phyloP scores from a whole-genome alignment of 352 stramenopile genomes.

The Phytophthora vignae region DNA sequence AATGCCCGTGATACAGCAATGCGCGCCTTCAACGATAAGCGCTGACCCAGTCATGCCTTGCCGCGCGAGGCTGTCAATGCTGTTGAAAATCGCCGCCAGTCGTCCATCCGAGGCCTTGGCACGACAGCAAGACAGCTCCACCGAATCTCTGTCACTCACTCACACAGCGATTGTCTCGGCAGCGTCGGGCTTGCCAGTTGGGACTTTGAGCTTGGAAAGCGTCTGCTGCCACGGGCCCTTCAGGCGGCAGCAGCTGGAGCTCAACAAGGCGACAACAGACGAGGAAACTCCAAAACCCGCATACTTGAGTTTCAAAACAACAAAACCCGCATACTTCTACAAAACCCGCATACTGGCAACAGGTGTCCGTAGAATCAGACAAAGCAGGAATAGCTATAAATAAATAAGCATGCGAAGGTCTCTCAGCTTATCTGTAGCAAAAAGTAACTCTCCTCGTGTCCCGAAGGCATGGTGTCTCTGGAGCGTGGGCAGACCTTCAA shows the following conservation, averaged over 20 bases:
- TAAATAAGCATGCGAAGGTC: too few species aligned
- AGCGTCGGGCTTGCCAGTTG: not conserved
- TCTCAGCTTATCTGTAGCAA: too few species aligned
- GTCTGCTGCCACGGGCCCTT: not conserved
- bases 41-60: not conserved
- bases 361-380: too few species aligned
- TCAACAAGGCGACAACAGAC: constrained; percentile 26
- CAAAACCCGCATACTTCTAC: too few species aligned
- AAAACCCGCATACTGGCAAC: too few species aligned
- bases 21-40: constrained; percentile 23
- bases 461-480: too few species aligned
- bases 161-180: constrained; percentile 3
- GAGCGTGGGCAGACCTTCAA: too few species aligned
- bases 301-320: too few species aligned
- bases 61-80: constrained; percentile 1
- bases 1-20: constrained; percentile 8
- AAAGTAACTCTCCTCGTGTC: too few species aligned
- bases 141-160: constrained; percentile 21
- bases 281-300: too few species aligned
- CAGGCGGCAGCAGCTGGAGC: constrained; percentile 16
- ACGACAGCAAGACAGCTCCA: constrained; percentile 11
- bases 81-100: constrained; percentile 10
- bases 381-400: too few species aligned
- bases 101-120: not conserved
- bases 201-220: constrained; percentile 6